Evolutionary conservation across 192 early-diverging fungal species (phyloP), one percentile per base, ranked within the genome.

Genomic region (Kickxella alabastrina): DNA sequence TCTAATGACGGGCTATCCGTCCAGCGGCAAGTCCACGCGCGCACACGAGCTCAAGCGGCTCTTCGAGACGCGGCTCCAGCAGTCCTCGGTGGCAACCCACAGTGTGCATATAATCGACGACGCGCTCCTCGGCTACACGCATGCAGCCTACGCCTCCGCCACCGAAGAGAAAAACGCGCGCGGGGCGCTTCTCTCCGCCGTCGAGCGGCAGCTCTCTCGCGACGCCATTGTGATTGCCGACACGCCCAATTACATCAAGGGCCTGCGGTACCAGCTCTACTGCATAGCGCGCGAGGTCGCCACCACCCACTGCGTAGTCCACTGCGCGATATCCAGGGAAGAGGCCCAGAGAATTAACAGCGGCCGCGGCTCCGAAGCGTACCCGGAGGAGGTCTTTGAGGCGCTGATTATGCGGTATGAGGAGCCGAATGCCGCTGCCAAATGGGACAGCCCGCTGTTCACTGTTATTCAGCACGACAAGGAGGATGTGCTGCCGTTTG

Each of bases 191-290:
- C 62, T 97, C 51, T 97, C 95, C 0, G 88, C 93, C 0, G 88
- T 96, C 22, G 93, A 97, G 62, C 72, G 97, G 27, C 61, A 83
- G 2, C 65, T 98, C 26, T 83, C 86, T 21, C 85, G 83, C 40
- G 87, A 96, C n/a, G 75, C 79, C 44, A 80, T 99, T 39, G 85
- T 97, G 10, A 93, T 99, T 40, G 91, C 82, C 6, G 97, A 99
- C 57, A 79, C 80, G n/a, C 63, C 95, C 59, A 99, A 99, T 68
- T 97, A 98, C 74, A 98, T 99, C 68, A 99, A 99, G 78, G 95
- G 97, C 5, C 92, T 92, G 60, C 80, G 97, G 53, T 99, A 98
- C 75, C 94, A 98, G 68, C 80, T 98, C 18, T 93, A 92, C 72
- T 93, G 92, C 59, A 75, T 93, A 13, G 85, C 91, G 0, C 82